Percentiles rank a stretch among this genome's conserved stretches.
phyloP scores from a whole-genome alignment of 352 stramenopile species.

The Pythium angustatum region DNA sequence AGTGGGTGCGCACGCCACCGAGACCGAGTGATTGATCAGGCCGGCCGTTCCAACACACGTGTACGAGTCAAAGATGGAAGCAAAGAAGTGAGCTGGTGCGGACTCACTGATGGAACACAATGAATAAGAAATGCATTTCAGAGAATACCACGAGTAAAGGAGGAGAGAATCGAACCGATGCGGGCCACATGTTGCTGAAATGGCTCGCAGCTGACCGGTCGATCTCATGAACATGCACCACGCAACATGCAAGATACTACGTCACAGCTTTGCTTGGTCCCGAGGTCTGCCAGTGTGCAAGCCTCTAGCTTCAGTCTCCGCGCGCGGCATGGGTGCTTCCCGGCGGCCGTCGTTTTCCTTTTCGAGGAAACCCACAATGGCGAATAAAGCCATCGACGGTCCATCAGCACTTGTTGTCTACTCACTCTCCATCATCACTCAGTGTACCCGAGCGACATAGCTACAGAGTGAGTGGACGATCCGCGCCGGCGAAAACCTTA shows the following conservation, averaged over 20 bases:
- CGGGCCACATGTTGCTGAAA: background rate
- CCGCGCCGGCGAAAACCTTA: conserved; percentile 4
- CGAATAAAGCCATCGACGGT: conserved; percentile 16
- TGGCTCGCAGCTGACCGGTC: background rate
- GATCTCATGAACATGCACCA: conserved; percentile 12
- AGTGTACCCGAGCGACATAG: background rate
- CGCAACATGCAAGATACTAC: conserved; percentile 27
- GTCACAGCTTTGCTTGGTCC: conserved; percentile 29
- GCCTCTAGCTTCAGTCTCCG: conserved; percentile 31
- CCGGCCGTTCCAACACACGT: too few species aligned
- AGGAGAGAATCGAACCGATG: conserved; percentile 1
- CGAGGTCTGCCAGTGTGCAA: conserved; percentile 30
- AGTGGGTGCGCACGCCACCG: background rate
- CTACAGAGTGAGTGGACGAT: background rate
- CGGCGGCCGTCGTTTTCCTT: conserved; percentile 14
- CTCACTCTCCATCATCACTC: background rate
- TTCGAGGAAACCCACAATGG: background rate
- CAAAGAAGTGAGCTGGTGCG: background rate
- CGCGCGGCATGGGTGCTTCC: conserved; percentile 27
- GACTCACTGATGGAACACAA: background rate
- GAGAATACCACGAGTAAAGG: conserved; percentile 1
- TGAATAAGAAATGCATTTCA: conserved; percentile 7
- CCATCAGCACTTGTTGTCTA: conserved; percentile 17
- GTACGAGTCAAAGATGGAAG: too few species aligned
- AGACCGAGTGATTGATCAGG: background rate